Percentiles rank a stretch among this genome's conserved stretches.
These are phyloP conservation scores for Fomitopsis betulina DNA, from an alignment of 1,284 basidiomycete species.

Conservation along the genomic window DNA sequence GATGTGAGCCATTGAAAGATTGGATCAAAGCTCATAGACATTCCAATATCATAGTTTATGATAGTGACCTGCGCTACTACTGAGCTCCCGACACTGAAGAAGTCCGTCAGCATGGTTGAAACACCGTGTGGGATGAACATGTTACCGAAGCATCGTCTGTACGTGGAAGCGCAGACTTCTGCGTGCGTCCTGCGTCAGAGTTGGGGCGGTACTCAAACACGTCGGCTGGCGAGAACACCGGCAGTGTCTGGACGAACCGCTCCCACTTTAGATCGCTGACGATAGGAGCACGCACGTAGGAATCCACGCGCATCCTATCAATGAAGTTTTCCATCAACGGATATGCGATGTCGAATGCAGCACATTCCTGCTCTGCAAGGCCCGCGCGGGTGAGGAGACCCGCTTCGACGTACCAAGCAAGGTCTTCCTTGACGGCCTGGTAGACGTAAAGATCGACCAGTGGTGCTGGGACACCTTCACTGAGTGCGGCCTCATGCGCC, in stretches of 20 bases:
- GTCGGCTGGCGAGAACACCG: not conserved
- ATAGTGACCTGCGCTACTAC: too few species aligned
- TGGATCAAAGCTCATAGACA: too few species aligned
- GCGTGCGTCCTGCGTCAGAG: too few species aligned
- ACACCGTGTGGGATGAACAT: too few species aligned
- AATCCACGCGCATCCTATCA: not conserved
- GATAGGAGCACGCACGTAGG: constrained; percentile 8
- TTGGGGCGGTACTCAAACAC: too few species aligned
- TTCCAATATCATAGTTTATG: too few species aligned
- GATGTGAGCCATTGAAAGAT: too few species aligned
- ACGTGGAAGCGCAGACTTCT: too few species aligned
- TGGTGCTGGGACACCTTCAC: constrained; percentile 9
- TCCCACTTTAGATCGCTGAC: constrained; percentile 9
- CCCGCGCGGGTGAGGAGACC: constrained; percentile 5
- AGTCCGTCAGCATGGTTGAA: too few species aligned
- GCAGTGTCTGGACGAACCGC: not conserved
- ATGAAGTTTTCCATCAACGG: constrained; percentile 17
- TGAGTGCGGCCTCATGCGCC: constrained; percentile 27
- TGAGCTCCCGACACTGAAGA: too few species aligned
- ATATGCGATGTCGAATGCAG: constrained; percentile 11
- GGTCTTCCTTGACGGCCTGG: constrained; percentile 16
- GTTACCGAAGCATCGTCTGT: too few species aligned
- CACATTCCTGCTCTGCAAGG: constrained; percentile 11
- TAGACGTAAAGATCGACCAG: constrained; percentile 22
- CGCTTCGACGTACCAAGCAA: constrained; percentile 24